Evolutionary conservation across 2,329 filamentous ascomycete genomes (phyloP), one percentile per base, ranked within the genome.

Genomic region (Pseudofabraea citricarpa): DNA sequence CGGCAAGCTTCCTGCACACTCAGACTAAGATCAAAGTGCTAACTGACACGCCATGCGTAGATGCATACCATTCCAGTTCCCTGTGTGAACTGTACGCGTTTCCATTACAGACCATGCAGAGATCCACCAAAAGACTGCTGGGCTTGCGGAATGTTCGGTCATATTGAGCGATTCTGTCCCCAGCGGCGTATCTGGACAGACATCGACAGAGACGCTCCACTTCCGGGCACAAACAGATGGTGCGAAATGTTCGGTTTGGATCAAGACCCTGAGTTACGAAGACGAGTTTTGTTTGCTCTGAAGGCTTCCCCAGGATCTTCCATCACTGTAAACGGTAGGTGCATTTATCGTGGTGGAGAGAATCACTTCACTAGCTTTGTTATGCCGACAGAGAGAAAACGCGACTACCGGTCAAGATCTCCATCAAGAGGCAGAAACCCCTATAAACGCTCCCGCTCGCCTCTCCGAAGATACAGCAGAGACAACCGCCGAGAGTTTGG

Each of bases 121-220:
- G 35, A 54, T 15, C 32, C 23, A 3, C 23, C 37, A 16, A 49
- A 46, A 33, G 44, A 48, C 36, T 57, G 52, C 45, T 48, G 39
- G 32, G 39, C 37, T 9, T 56, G 54, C 23, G 33, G 40, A 5
- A 41, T 47, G 8, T 50, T 43, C 15, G 44, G 45, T 18, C 52
- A 56, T n/a, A 52, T 55, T 15, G 51, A 54, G 24, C 35, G 52
- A 9, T 55, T 52, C 37, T 57, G 54, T 41, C 54, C 50, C 7
- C 41, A 6, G 7, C 15, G 43, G 19, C 39, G 40, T 20, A 47
- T 37, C 2, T 40, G 50, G 26, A 37, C 29, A 36, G 27, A 33
- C n/a, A 41, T 50, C 7, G 21, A 21, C n/a, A 21, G 35, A 21
- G 19, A 22, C 5, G 46, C 40, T 2, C 47, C 52, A 19, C 39